Percentiles rank a stretch among this genome's conserved stretches.
Evolutionary conservation across 2,329 filamentous ascomycete species (phyloP).

Genomic region (Nemania bipapillata): DNA sequence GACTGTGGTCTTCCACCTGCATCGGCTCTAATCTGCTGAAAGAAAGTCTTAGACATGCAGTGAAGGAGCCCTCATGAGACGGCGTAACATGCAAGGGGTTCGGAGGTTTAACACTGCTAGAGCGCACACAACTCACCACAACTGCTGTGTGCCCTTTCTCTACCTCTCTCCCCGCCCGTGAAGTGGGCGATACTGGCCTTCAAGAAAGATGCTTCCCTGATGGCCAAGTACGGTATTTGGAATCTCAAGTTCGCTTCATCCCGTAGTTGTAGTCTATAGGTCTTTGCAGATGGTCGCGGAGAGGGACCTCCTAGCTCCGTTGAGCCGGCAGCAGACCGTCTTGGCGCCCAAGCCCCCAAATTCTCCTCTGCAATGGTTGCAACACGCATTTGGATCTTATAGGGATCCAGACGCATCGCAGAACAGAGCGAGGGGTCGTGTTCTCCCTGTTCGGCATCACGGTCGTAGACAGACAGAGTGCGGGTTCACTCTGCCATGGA

Average conservation of each 20-base stretch:
- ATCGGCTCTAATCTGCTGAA: background rate
- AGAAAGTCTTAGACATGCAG: slow-evolving; percentile 21
- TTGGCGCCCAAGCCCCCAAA: slow-evolving; percentile 2
- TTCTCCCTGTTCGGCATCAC: background rate
- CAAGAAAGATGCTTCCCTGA: background rate
- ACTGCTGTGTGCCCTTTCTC: background rate
- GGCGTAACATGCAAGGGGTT: slow-evolving; percentile 14
- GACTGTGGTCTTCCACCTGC: background rate
- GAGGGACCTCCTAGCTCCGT: background rate
- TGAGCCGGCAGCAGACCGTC: slow-evolving; percentile 4
- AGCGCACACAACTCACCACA: background rate
- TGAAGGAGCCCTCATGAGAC: slow-evolving; percentile 2
- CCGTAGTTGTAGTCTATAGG: background rate
- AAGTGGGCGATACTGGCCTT: background rate
- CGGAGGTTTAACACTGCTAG: slow-evolving; percentile 11
- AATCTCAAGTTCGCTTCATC: background rate
- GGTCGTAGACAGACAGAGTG: background rate
- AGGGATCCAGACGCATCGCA: too few relatives aligned
- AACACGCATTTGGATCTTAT: background rate
- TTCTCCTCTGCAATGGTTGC: background rate
- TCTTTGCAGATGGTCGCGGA: background rate
- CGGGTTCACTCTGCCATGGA: background rate
- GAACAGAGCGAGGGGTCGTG: background rate
- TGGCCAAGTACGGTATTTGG: slow-evolving; percentile 9
- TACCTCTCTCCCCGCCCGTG: background rate